phyloP scores from a whole-genome alignment of 179 eudicot species.

The Beta macrorhiza region DNA sequence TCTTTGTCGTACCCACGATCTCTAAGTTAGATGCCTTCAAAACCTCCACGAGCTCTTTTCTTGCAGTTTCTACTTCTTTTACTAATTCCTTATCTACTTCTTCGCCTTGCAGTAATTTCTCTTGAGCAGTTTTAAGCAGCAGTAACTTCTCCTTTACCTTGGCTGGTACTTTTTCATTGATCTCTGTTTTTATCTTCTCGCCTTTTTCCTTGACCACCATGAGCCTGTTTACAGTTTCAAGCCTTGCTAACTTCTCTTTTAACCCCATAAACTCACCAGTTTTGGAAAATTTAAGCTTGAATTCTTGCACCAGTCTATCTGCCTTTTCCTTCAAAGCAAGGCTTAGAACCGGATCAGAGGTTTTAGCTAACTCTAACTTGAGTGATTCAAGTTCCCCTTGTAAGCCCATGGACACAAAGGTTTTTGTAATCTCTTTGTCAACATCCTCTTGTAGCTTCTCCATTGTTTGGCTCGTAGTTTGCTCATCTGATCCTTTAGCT shows the following conservation, averaged over 20 bases:
- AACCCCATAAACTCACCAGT: conserved; percentile 37
- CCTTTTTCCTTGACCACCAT: conserved; percentile 27
- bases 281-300: conserved; percentile 30
- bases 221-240: conserved; percentile 30
- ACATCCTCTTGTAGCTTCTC: conserved; percentile 37
- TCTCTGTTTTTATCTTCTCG: conserved; percentile 33
- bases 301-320: conserved; percentile 32
- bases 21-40: conserved; percentile 36
- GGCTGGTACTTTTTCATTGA: conserved; percentile 32
- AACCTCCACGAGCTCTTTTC: conserved; percentile 32
- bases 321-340: conserved; percentile 32
- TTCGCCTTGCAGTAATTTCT: conserved; percentile 27
- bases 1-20: conserved; percentile 26
- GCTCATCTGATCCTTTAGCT: conserved; percentile 30
- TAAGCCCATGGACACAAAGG: conserved; percentile 41
- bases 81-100: conserved; percentile 25
- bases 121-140: conserved; percentile 28
- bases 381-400: conserved; percentile 30
- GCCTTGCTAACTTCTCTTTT: conserved; percentile 35
- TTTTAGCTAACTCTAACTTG: conserved; percentile 28
- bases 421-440: conserved; percentile 33
- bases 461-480: conserved; percentile 17
- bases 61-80: conserved; percentile 22
- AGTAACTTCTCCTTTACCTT: conserved; percentile 28
- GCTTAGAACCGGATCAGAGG: conserved; percentile 27